Conservation (phyloP, 176 grass and related monocot genomes). For the Cocos nucifera region DNA sequence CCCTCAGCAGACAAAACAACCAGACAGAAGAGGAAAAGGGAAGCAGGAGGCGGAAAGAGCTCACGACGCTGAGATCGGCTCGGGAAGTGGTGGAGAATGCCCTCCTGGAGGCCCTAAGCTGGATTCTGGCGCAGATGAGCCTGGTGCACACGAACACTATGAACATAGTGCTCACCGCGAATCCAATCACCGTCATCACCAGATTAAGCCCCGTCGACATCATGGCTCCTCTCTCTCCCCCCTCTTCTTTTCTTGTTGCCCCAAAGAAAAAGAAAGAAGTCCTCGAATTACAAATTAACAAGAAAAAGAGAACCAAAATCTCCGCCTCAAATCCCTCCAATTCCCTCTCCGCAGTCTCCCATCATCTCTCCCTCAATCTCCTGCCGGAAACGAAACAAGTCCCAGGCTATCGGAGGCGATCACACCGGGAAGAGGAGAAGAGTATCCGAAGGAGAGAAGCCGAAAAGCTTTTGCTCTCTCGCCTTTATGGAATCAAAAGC, state of each 20-base stretch:
- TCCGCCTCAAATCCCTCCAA: too few species aligned
- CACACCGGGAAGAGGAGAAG: too few species aligned
- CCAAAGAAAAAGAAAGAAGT: not conserved
- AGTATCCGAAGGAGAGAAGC: too few species aligned
- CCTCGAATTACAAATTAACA: too few species aligned
- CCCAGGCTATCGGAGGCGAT: too few species aligned
- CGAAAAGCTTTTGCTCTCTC: too few species aligned
- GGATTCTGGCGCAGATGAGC: constrained; percentile 68
- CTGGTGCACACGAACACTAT: constrained; percentile 81
- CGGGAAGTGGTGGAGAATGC: constrained; percentile 14
- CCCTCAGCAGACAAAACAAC: not conserved
- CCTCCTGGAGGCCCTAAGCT: constrained; percentile 24
- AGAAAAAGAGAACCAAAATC: too few species aligned
- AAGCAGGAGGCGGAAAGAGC: constrained; percentile 13
- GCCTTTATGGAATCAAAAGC: too few species aligned
- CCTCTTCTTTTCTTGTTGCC: not conserved
- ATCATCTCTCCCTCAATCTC: too few species aligned
- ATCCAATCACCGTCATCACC: constrained; percentile 72
- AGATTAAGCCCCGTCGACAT: constrained; percentile 32
- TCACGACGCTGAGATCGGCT: constrained; percentile 19
- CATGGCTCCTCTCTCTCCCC: constrained; percentile 8
- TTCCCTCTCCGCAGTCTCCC: too few species aligned
- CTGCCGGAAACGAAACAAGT: too few species aligned
- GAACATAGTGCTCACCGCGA: constrained; percentile 79
- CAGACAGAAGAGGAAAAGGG: not conserved